Conservation (phyloP, 192 early-diverging fungal species). For the Backusella mclennaniae region DNA sequence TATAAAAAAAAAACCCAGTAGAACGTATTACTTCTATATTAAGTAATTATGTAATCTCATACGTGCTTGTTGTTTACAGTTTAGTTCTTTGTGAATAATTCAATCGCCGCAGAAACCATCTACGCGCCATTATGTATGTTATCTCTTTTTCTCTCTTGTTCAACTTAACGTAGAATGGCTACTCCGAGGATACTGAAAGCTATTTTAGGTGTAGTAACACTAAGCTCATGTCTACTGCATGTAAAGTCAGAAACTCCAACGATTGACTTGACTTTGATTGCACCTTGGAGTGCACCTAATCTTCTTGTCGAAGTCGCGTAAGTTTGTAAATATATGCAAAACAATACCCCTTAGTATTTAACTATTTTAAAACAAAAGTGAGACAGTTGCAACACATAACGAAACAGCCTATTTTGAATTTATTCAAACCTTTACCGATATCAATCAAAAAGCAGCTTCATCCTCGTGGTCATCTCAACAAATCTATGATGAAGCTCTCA, state of each 20-base stretch:
- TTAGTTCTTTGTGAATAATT: not conserved
- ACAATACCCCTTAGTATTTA: no score
- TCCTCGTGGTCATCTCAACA: conserved; percentile 33
- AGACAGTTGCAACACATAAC: conserved; percentile 65
- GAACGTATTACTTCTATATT: no score
- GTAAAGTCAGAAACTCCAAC: conserved; percentile 38
- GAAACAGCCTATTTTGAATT: conserved; percentile 61
- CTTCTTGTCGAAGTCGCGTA: conserved; percentile 78
- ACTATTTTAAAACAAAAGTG: conserved; percentile 38
- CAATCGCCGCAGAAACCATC: not conserved
- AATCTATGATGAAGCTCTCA: conserved; percentile 49
- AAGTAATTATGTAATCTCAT: no score
- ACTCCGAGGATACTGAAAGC: conserved; percentile 10
- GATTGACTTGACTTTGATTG: conserved; percentile 44
- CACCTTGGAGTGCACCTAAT: conserved; percentile 68
- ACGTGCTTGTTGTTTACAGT: not conserved
- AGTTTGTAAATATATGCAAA: conserved; percentile 14
- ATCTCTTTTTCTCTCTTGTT: not conserved
- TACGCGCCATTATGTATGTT: not conserved
- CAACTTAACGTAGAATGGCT: not conserved
- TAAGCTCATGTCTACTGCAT: not conserved
- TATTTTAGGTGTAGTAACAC: conserved; percentile 1
- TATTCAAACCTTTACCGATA: conserved; percentile 52
- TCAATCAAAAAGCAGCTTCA: conserved; percentile 17
- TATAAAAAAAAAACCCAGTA: no score